A percentile compares a stretch with the other conserved stretches of the same genome.
Conservation (phyloP, 2,329 filamentous ascomycete species). For the Atkinsonella texensis region DNA sequence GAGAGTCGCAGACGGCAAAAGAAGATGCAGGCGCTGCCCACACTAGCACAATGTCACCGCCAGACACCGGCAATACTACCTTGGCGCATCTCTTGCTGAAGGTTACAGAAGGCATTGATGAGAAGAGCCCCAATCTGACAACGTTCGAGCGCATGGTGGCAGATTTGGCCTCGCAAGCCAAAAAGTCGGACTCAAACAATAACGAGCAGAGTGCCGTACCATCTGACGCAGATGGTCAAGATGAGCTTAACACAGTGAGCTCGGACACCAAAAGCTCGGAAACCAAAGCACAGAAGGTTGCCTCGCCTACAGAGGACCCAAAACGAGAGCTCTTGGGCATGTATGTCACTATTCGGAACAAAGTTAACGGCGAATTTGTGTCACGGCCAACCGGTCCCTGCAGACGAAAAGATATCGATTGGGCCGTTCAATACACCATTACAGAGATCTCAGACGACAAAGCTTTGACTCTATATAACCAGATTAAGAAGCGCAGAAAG, state of each 20-base stretch:
- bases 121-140: slow-evolving; percentile 27
- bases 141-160: slow-evolving; percentile 40
- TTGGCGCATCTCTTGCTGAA: slow-evolving; percentile 40
- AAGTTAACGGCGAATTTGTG: slow-evolving; percentile 54
- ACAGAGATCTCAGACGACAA: slow-evolving; percentile 41
- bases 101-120: slow-evolving; percentile 35
- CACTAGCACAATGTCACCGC: not conserved
- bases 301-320: slow-evolving; percentile 2
- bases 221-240: not conserved
- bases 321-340: slow-evolving; percentile 47
- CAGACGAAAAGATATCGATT: slow-evolving; percentile 28
- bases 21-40: slow-evolving; percentile 7
- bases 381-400: slow-evolving; percentile 41
- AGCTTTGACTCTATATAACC: slow-evolving; percentile 40
- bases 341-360: slow-evolving; percentile 60
- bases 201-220: not conserved
- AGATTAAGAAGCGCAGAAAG: slow-evolving; percentile 43
- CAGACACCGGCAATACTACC: slow-evolving; percentile 11
- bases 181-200: slow-evolving; percentile 6
- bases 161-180: slow-evolving; percentile 31
- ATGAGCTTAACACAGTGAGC: not conserved
- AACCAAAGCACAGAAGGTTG: not conserved
- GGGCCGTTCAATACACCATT: slow-evolving; percentile 71
- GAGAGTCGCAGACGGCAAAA: slow-evolving; percentile 7
- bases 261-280: not conserved